Percentiles rank a stretch among this genome's conserved stretches.
Evolutionary conservation across 352 stramenopile species (phyloP).

Genomic region (Phytophthora sp.): DNA sequence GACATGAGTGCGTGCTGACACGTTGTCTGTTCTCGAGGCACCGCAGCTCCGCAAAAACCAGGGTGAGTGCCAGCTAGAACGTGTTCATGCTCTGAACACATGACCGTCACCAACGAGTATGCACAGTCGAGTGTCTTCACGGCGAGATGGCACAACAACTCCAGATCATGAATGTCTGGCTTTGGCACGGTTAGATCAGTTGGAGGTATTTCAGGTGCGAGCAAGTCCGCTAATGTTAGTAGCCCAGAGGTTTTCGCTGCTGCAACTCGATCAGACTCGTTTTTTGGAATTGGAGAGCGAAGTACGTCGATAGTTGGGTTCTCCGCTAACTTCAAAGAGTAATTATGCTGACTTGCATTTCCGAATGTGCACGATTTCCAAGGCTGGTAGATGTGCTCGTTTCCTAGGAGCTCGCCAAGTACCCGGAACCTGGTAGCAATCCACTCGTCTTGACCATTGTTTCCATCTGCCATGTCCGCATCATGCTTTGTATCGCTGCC

Average conservation of each 20-base stretch:
- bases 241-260: not conserved
- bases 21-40: not conserved
- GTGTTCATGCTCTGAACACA: not conserved
- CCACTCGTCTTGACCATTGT: too few species aligned
- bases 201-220: slow-evolving; percentile 9
- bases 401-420: not conserved
- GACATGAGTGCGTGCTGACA: slow-evolving; percentile 1
- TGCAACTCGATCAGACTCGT: slow-evolving; percentile 24
- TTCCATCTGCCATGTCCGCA: too few species aligned
- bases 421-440: not conserved
- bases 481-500: not conserved
- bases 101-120: slow-evolving; percentile 47
- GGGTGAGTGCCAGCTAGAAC: not conserved
- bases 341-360: slow-evolving; percentile 5
- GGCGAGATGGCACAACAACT: slow-evolving; percentile 47
- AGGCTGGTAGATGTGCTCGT: slow-evolving; percentile 6
- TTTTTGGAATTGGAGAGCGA: slow-evolving; percentile 18
- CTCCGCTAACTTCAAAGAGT: slow-evolving; percentile 5
- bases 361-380: slow-evolving; percentile 17
- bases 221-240: slow-evolving; percentile 3
- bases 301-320: slow-evolving; percentile 9
- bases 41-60: not conserved
- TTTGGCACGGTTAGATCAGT: slow-evolving; percentile 2
- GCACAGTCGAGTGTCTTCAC: slow-evolving; percentile 48
- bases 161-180: slow-evolving; percentile 40